Evolutionary conservation across 495 filamentous ascomycete species (phyloP).

Genomic region (Opeltia flavorubescens): DNA sequence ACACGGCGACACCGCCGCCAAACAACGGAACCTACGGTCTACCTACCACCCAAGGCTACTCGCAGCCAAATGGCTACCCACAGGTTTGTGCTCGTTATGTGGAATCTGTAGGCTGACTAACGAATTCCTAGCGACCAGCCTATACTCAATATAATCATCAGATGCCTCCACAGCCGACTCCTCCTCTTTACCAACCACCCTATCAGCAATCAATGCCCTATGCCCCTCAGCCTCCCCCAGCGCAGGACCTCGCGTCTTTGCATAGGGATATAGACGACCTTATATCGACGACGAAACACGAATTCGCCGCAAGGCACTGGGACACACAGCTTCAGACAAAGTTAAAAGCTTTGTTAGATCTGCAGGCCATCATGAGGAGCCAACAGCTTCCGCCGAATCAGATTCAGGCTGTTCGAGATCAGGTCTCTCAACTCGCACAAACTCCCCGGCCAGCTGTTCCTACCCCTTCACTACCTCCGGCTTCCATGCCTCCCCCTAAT

Average conservation of each 20-base stretch:
- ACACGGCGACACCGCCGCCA: conserved; percentile 58
- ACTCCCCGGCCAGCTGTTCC: conserved; percentile 13
- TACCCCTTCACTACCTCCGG: conserved; percentile 5
- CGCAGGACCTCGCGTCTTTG: conserved; percentile 50
- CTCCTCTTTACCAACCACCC: conserved; percentile 17
- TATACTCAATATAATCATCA: conserved; percentile 24
- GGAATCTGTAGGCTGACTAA: not conserved
- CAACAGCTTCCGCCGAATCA: conserved; percentile 69
- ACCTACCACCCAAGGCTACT: conserved; percentile 13
- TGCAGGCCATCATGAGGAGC: conserved; percentile 65
- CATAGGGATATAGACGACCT: conserved; percentile 69
- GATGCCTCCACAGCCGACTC: conserved; percentile 23
- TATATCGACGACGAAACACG: conserved; percentile 51
- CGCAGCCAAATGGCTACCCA: conserved; percentile 23
- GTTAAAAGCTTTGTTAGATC: conserved; percentile 72
- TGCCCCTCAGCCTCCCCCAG: conserved; percentile 11
- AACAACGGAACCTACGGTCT: conserved; percentile 26
- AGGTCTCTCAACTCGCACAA: conserved; percentile 53
- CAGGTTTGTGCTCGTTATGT: conserved; percentile 22
- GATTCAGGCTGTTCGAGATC: conserved; percentile 63
- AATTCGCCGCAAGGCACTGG: conserved; percentile 57
- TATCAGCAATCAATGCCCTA: conserved; percentile 28
- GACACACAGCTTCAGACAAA: conserved; percentile 61
- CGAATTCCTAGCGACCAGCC: not conserved
- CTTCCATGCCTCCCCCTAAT: conserved; percentile 14